These are phyloP conservation scores for Colletotrichum sp. DNA, from an alignment of 2,329 filamentous ascomycete genomes.

Conservation along the genomic window DNA sequence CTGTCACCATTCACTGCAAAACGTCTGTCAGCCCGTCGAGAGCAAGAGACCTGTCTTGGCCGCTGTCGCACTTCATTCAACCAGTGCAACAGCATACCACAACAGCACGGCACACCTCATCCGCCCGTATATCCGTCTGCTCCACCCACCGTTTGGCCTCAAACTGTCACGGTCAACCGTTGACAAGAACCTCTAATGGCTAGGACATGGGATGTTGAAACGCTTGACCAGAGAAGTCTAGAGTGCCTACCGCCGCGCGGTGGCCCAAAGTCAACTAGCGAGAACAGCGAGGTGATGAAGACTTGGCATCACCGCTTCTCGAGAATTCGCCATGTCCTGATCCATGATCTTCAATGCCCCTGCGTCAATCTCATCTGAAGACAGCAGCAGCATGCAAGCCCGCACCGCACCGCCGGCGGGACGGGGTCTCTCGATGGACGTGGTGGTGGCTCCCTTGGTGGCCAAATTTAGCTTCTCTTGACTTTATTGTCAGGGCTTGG, in stretches of 20 bases:
- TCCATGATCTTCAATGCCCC: conserved; percentile 12
- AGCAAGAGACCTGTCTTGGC: background rate
- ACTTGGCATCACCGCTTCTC: background rate
- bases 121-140: background rate
- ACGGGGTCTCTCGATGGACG: background rate
- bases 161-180: background rate
- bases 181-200: background rate
- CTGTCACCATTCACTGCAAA: background rate
- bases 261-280: background rate
- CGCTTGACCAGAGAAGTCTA: background rate
- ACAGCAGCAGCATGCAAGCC: conserved; percentile 8
- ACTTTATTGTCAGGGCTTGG: background rate
- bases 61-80: background rate
- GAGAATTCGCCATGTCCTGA: background rate
- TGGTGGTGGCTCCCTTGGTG: conserved; percentile 1
- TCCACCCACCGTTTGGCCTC: background rate
- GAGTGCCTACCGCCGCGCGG: background rate
- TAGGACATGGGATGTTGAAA: background rate
- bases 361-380: conserved; percentile 16
- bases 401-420: background rate
- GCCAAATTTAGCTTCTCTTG: background rate
- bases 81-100: background rate
- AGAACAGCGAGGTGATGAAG: background rate
- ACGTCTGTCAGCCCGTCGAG: background rate
- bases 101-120: background rate